Evolutionary conservation across 164 flowering plant species (phyloP), one percentile per base, ranked within the genome.

Genomic region (Nymphaea thermarum): DNA sequence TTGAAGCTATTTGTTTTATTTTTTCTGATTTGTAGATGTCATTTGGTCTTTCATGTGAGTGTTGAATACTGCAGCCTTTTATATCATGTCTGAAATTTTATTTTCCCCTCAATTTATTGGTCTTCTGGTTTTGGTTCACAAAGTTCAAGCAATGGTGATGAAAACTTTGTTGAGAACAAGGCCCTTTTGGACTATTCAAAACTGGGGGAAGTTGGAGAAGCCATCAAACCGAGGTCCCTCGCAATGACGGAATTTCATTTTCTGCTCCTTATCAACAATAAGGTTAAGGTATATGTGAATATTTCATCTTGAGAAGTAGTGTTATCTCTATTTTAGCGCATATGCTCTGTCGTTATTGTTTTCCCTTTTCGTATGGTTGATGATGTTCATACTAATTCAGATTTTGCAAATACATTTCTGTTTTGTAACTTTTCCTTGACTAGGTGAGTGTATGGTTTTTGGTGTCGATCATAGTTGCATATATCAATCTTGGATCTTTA

Each of bases 141-240:
- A 8, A 61, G 98, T 78, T 93, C 82, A 68, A 78, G 89, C 43
- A 76, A 85, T 77, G 99, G 98, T 72, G 97, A 92, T 82, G 91
- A 87, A 77, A 92, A 95, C 74, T 95, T 95, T 81, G 99, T 95
- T 80, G 99, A 95, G 82, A 95, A 89, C 84, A 95, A 95, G 79
- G 98, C 90, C 66, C 90, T 92, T 65, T 76, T 95, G 75, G 83
- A 80, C 76, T 95, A 92, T 70, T 75, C 96, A 71, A 95, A 85
- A 70, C 71, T 90, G 67, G 72, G 77, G 79, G 94, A 90, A 74
- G 89, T 87, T 61, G 78, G 84, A 70, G 90, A 87, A 80, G 74
- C 75, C 42, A 73, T 82, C 61, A 90, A 87, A 77, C 98, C 99
- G 60, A 86, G 82, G 72, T 95, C 99, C 36, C 80, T 95, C 77